Evolutionary conservation across 257 asterid species (phyloP).

Genomic region (Scutellaria galericulata): DNA sequence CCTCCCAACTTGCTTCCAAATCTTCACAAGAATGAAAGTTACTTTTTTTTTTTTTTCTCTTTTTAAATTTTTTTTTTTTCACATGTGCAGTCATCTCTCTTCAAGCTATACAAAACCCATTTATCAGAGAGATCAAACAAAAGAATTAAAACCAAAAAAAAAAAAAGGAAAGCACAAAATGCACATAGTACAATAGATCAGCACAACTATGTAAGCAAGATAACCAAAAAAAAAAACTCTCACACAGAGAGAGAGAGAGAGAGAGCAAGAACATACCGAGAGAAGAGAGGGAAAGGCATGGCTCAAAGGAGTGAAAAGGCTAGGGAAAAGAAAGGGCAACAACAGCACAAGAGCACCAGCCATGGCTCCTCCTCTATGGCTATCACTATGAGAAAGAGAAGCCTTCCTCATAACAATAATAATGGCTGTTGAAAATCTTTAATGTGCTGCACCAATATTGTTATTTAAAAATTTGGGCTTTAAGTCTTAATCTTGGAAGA

Average conservation of each 20-base stretch:
- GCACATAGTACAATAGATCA: conserved; percentile 25
- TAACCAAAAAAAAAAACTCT: not conserved
- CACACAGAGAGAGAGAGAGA: not conserved
- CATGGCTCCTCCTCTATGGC: conserved; percentile 75
- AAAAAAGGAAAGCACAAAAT: not conserved
- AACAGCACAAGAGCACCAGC: conserved; percentile 70
- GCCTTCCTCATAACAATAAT: conserved; percentile 48
- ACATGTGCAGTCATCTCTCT: conserved; percentile 28
- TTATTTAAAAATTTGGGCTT: conserved; percentile 21
- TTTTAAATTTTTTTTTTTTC: not conserved
- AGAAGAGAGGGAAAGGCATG: conserved; percentile 73
- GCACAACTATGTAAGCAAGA: conserved; percentile 7
- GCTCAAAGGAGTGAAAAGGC: conserved; percentile 60
- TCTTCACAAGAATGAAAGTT: conserved; percentile 23
- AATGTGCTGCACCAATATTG: conserved; percentile 32
- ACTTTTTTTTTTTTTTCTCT: not conserved
- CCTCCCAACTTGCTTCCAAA: conserved; percentile 7
- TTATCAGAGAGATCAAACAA: conserved; percentile 14
- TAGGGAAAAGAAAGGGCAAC: conserved; percentile 60
- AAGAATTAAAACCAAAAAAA: conserved; percentile 3
- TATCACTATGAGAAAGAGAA: conserved; percentile 46
- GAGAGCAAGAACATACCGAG: conserved; percentile 59
- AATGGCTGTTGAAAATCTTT: conserved; percentile 34
- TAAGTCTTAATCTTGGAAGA: conserved; percentile 45
- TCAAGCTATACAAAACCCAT: conserved; percentile 31